Evolutionary conservation across 164 flowering plant genomes (phyloP), one percentile per base, ranked within the genome.

Genomic region (Echeveria elegans): DNA sequence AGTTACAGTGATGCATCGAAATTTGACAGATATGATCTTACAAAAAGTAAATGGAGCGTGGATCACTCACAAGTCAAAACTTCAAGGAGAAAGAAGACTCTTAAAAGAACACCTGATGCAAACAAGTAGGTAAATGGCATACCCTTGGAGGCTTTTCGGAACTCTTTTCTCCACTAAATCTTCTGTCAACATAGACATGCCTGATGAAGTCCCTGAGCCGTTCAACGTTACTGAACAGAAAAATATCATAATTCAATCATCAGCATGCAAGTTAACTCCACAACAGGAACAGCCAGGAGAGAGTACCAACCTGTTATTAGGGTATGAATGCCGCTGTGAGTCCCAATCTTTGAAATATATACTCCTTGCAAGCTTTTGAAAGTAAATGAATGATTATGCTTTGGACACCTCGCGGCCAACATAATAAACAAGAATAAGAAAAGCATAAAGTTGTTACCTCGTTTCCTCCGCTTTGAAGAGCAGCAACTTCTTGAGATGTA

Each of bases 391-490:
- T 67, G 68, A 43, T 15, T 16, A 2, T 12, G 47, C 16, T 43
- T 5, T 69, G 53, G 50, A 29, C 16, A 15, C 15, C 67, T 63
- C 37, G 1, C 26, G 26, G 23, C 1, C 29, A 28, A 60, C 9
- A 38, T 19, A 63, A 9, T n/a, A 32, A 23, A 18, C 14, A 26
- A 36, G 0, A 36, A 23, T 21, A 36, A 21, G 26, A 14, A 26
- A 37, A 12, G 36, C 11, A 45, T 5, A 3, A 29, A 26, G 31
- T 63, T 9, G 41, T 19, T 83, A 94, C 99, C 93, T 86, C 88
- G 78, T 94, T 94, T 38, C 99, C 99, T 26, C 97, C 99, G 72
- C 75, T 84, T 82, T 89, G 95, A 72, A 94, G 97, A 58, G 96
- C 80, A 73, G 74, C 75, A 69, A 94, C 96, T 88, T 94, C 99